Evolutionary conservation across 352 stramenopile genomes (phyloP).

Genomic region (Phytophthora ohioensis): DNA sequence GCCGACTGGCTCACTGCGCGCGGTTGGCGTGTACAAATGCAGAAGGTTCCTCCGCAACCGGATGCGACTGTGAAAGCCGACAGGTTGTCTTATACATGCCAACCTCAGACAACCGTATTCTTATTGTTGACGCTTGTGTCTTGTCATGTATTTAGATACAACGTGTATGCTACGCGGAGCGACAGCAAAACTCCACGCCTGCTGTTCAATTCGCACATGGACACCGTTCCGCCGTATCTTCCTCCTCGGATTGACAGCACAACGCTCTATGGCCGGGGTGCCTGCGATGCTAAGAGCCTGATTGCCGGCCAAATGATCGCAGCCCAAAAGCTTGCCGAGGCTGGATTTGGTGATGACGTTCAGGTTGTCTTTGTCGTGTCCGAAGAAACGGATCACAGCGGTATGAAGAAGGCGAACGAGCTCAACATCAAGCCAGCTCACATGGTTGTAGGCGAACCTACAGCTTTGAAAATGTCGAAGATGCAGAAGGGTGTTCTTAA

Average conservation of each 20-base stretch:
- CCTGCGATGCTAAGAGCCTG: slow-evolving; percentile 87
- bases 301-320: slow-evolving; percentile 87
- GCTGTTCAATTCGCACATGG: slow-evolving; percentile 91
- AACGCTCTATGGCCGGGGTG: slow-evolving; percentile 80
- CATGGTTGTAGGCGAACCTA: slow-evolving; percentile 88
- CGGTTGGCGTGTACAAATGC: slow-evolving; percentile 79
- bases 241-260: slow-evolving; percentile 68
- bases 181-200: slow-evolving; percentile 65
- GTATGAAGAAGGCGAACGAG: slow-evolving; percentile 91
- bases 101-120: not conserved
- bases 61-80: slow-evolving; percentile 66
- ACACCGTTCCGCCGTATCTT: slow-evolving; percentile 82
- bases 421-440: slow-evolving; percentile 72
- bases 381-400: slow-evolving; percentile 89
- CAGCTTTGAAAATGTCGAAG: slow-evolving; percentile 81
- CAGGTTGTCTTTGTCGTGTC: slow-evolving; percentile 88
- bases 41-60: slow-evolving; percentile 72
- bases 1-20: slow-evolving; percentile 68
- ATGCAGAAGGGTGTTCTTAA: slow-evolving; percentile 91
- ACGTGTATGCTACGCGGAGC: slow-evolving; percentile 75
- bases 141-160: slow-evolving; percentile 55
- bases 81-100: slow-evolving; percentile 38
- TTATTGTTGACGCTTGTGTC: slow-evolving; percentile 5
- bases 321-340: slow-evolving; percentile 69
- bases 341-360: slow-evolving; percentile 67